Evolutionary conservation across 164 flowering plant species (phyloP), one percentile per base, ranked within the genome.

Genomic region (Vitis amurensis): DNA sequence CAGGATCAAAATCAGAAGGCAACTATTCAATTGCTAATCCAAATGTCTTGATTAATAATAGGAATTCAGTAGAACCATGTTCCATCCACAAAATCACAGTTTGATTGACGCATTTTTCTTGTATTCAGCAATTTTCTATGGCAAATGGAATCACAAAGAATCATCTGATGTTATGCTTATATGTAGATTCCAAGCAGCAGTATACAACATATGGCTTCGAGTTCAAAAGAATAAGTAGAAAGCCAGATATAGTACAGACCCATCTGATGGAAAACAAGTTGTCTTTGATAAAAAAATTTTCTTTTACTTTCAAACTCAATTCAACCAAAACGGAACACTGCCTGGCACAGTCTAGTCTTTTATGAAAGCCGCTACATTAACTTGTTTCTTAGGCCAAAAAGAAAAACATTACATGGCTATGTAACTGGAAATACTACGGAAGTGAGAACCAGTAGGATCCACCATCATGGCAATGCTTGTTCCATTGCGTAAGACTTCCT

Each of bases 1-100:
- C 56, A 82, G 81, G 70, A 75, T 75, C 16, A 59, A 66, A n/a
- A 70, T 76, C 83, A 56, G 79, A 69, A 73, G 55, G 67, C 69
- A 67, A 64, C 49, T 69, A 48, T 58, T 77, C 31, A 68, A 55
- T 61, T 73, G 69, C 64, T 75, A 55, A 60, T 68, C 79, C 16
- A 56, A 77, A 15, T 71, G 80, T 78, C 62, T 77, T 23, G 44
- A 64, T 71, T 75, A 72, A 56, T 77, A 69, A 61, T 44, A 48
- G 23, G 37, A 27, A 53, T 11, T 60, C 31, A 4, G 31, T 1
- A 60, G 14, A 4, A 29, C 9, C 27, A 23, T 23, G 27, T 23
- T 23, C 27, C 1, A 23, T 23, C 27, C 27, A 23, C 27, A 23
- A 23, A 23, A 23, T 23, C 27, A 27, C 48, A 29, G 31, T 61